Conservation (phyloP, 805 yeast genomes). For the Lachancea waltii region DNA sequence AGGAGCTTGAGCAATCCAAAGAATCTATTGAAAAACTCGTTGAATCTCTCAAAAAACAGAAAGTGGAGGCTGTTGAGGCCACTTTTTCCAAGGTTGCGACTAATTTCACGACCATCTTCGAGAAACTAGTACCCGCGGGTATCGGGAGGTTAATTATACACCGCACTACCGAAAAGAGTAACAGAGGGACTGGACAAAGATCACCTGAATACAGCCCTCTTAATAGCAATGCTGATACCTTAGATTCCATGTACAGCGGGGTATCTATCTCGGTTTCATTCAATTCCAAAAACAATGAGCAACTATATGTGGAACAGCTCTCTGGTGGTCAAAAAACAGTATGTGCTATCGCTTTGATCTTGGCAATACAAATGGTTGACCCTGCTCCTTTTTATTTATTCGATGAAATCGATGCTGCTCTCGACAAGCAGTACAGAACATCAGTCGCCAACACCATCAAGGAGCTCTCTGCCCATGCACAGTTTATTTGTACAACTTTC, state of each 20-base stretch:
- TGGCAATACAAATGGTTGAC: constrained; percentile 91
- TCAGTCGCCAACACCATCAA: constrained; percentile 76
- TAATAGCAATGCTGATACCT: constrained; percentile 13
- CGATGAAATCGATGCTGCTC: constrained; percentile 94
- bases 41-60: constrained; percentile 61
- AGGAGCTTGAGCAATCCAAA: constrained; percentile 64
- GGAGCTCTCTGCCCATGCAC: constrained; percentile 61
- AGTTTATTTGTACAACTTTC: constrained; percentile 94
- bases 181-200: constrained; percentile 16
- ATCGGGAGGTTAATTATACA: constrained; percentile 67
- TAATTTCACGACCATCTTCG: constrained; percentile 70
- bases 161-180: constrained; percentile 27
- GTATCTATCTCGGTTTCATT: constrained; percentile 84
- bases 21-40: constrained; percentile 69
- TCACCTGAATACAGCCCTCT: constrained; percentile 9
- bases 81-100: constrained; percentile 72
- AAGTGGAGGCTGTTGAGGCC: constrained; percentile 71
- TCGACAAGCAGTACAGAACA: constrained; percentile 85
- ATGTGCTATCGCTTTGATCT: constrained; percentile 90
- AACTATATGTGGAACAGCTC: constrained; percentile 78
- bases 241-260: constrained; percentile 52
- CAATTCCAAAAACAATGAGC: constrained; percentile 80
- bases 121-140: constrained; percentile 77
- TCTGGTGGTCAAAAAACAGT: constrained; percentile 96
- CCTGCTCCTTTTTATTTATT: constrained; percentile 96